Conservation (phyloP, 495 filamentous ascomycete species). For the Lichenothelia convexa region DNA sequence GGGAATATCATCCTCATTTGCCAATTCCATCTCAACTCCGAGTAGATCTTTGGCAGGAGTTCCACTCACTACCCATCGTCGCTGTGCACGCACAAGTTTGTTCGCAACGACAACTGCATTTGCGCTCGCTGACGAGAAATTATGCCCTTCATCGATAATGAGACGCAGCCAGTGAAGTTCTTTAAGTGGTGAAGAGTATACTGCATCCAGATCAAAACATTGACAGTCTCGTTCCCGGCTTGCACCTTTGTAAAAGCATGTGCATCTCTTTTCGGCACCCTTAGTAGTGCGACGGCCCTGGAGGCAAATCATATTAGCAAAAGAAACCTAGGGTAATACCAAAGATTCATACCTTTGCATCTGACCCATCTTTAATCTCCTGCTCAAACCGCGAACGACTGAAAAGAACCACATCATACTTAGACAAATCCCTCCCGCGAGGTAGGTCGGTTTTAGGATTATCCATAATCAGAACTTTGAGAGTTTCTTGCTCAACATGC, state of each 20-base stretch:
- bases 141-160: slow-evolving; percentile 86
- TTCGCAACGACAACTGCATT: slow-evolving; percentile 50
- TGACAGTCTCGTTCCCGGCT: slow-evolving; percentile 23
- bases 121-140: slow-evolving; percentile 39
- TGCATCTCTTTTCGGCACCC: slow-evolving; percentile 12
- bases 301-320: too few species aligned
- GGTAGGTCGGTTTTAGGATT: slow-evolving; percentile 37
- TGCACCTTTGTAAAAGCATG: slow-evolving; percentile 26
- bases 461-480: slow-evolving; percentile 45
- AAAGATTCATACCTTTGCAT: slow-evolving; percentile 19
- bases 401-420: slow-evolving; percentile 67
- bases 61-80: slow-evolving; percentile 80
- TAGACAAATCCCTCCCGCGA: slow-evolving; percentile 33
- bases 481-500: slow-evolving; percentile 39
- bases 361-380: slow-evolving; percentile 26
- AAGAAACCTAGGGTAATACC: slow-evolving; percentile 7
- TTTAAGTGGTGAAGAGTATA: slow-evolving; percentile 43
- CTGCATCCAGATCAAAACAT: slow-evolving; percentile 20
- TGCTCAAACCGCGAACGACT: slow-evolving; percentile 54
- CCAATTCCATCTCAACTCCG: slow-evolving; percentile 47
- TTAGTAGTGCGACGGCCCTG: slow-evolving; percentile 9
- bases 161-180: slow-evolving; percentile 66
- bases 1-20: background rate
- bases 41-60: slow-evolving; percentile 72
- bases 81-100: slow-evolving; percentile 42